Base-by-base conservation (phyloP, 2,329 filamentous ascomycete species). In the Aspergillus latus region DNA sequence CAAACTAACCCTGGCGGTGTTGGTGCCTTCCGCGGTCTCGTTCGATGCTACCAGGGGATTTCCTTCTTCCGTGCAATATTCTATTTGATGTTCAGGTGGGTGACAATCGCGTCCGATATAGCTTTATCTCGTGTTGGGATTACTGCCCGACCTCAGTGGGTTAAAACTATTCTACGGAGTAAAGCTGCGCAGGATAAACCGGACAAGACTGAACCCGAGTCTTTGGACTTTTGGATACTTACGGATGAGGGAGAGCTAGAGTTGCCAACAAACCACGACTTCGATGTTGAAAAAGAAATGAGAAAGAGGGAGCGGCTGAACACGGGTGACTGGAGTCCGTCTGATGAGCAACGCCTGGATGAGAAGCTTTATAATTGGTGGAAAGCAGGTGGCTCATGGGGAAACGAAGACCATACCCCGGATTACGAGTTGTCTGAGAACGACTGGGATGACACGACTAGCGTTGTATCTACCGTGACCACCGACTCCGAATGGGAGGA, bases 311-410 rank as follows among this genome's bases (percentile, higher is more conserved):
- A 88, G 30, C 72, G 74, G 56, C 77, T 71, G 45, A 74, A 70
- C 54, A 71, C 67, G 66, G 71, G 62, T 30, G 63, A 70, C 39
- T 77, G 74, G 71, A 73, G 73, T 47, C 69, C 76, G 13, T 62
- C 77, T 5, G 76, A 85, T 40, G 89, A 94, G 64, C 82, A 83
- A 29, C 83, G 84, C 39, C 78, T 97, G 2, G 88, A 93, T 61
- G 80, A 82, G 2, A 87, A 85, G 57, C 76, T 97, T 1, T 97
- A 97, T 70, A 79, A 80, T 32, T 94, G 92, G 84, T 97, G 91
- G 89, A 85, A 88, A 51, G 79, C 81, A 52, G 91, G 90, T 15
- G 91, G 90, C 6, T 89, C 89, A 77, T 97, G 91, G 86, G 92
- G 93, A 1, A 86, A 87, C 13, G 80, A 87, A 32, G 93, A 97